These are phyloP conservation scores for Yamadazyma laniorum DNA, from an alignment of 805 yeast genomes.

Conservation along the genomic window DNA sequence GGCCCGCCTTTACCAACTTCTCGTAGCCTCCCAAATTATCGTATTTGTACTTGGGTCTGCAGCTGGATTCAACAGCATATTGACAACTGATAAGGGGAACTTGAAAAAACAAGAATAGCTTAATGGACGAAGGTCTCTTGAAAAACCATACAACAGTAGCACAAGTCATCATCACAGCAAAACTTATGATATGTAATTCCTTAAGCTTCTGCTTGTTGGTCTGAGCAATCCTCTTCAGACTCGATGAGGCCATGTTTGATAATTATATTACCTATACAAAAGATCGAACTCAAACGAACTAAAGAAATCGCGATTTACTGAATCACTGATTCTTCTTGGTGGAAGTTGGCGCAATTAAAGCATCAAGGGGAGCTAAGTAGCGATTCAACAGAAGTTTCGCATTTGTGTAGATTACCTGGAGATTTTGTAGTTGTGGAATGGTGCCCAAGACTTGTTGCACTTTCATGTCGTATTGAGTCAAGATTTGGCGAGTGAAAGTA, in stretches of 20 bases:
- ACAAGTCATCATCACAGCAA: constrained; percentile 25
- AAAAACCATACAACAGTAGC: constrained; percentile 37
- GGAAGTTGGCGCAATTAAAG: constrained; percentile 1
- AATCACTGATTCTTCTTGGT: constrained; percentile 8
- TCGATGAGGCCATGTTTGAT: constrained; percentile 52
- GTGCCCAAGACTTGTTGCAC: constrained; percentile 26
- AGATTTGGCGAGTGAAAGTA: constrained; percentile 34
- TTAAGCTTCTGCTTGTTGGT: constrained; percentile 37
- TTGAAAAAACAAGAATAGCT: constrained; percentile 37
- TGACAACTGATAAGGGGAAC: constrained; percentile 43
- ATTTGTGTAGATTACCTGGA: constrained; percentile 4
- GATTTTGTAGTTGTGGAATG: constrained; percentile 12
- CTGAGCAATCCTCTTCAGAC: constrained; percentile 52
- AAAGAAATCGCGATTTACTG: too few relatives aligned
- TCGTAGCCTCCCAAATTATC: constrained; percentile 26
- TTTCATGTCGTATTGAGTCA: constrained; percentile 45
- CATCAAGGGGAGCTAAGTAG: constrained; percentile 12
- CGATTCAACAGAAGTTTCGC: constrained; percentile 2
- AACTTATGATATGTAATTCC: constrained; percentile 35
- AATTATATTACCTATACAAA: neutral
- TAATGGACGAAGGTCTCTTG: constrained; percentile 45
- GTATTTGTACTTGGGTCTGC: constrained; percentile 51
- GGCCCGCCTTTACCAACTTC: constrained; percentile 53
- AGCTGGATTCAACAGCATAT: constrained; percentile 55
- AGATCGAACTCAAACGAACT: too few relatives aligned